Evolutionary conservation across 768 basidiomycete genomes (phyloP), one percentile per base, ranked within the genome.

Genomic region (Rhodosporidiobolus sp.): DNA sequence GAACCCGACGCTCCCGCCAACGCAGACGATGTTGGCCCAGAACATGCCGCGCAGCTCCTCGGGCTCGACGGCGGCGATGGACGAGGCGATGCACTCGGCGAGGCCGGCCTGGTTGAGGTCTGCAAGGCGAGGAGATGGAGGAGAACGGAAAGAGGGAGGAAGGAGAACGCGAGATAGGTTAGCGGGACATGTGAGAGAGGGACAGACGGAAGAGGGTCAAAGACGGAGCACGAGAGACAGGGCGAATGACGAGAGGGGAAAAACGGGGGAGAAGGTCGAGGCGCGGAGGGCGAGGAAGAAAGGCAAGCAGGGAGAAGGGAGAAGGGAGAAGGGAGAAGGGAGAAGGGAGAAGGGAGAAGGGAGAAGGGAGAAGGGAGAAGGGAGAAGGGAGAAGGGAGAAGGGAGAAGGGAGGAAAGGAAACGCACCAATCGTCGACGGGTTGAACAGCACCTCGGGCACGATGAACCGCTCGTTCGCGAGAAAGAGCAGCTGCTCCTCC

Each of bases 371-470:
- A 28, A n/a, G 35, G 10, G 49, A 63, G 12, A 35, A 58, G 38
- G 20, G 38, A n/a, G 32, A 45, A 28, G 26, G 30, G 19, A 50
- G 38, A 43, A 9, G 48, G 14, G 35, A 50, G 49, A 34, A 26
- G n/a, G 16, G 19, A 32, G 4, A 24, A 4, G 5, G 7, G 24
- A 30, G n/a, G 19, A 4, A 43, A 35, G 57, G 22, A 10, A n/a
- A 20, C 86, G 65, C 77, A 90, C 94, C 93, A 78, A 96, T 90
- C 78, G 93, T 91, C 78, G 89, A 88, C 63, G 94, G 94, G 52
- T 86, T 87, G 82, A 96, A 98, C 66, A 98, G 82, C 65, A 94
- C 82, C 80, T 98, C 94, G n/a, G 94, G 94, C 4, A 95, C 89
- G 6, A 87, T 83, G 81, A 97, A 96, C 32, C 93, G 86, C 82